These are phyloP conservation scores for Vigna mungo DNA, from an alignment of 306 rosid species.

Conservation along the genomic window DNA sequence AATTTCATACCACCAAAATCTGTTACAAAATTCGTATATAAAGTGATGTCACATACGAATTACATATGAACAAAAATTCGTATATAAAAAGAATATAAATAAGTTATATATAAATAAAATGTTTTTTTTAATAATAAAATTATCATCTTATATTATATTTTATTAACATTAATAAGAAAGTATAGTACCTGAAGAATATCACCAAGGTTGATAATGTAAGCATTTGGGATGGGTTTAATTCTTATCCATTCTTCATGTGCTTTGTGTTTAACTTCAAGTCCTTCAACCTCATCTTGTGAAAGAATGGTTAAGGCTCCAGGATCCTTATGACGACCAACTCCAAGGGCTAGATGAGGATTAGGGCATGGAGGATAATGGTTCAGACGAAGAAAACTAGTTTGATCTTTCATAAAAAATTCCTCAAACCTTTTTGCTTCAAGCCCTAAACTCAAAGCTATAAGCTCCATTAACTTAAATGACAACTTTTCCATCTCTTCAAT, in stretches of 20 bases:
- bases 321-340: conserved; percentile 75
- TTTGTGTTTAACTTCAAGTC: conserved; percentile 68
- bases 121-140: no score
- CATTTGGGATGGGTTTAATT: conserved; percentile 62
- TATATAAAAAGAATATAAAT: no score
- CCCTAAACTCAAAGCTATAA: conserved; percentile 67
- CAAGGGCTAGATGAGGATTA: conserved; percentile 62
- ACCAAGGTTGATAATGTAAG: conserved; percentile 67
- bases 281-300: conserved; percentile 72
- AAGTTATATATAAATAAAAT: no score
- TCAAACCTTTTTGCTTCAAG: conserved; percentile 56
- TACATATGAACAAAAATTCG: no score
- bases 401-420: conserved; percentile 56
- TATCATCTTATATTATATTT: no score
- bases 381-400: conserved; percentile 53
- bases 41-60: no score
- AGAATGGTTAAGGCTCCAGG: conserved; percentile 62
- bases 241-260: conserved; percentile 66
- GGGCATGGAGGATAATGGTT: conserved; percentile 80
- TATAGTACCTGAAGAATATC: conserved; percentile 60
- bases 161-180: no score
- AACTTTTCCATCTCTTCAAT: conserved; percentile 56
- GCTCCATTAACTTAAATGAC: conserved; percentile 58
- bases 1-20: no score
- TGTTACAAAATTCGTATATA: no score